Conservation (phyloP, 306 rosid species). For the Acmispon strigosus region DNA sequence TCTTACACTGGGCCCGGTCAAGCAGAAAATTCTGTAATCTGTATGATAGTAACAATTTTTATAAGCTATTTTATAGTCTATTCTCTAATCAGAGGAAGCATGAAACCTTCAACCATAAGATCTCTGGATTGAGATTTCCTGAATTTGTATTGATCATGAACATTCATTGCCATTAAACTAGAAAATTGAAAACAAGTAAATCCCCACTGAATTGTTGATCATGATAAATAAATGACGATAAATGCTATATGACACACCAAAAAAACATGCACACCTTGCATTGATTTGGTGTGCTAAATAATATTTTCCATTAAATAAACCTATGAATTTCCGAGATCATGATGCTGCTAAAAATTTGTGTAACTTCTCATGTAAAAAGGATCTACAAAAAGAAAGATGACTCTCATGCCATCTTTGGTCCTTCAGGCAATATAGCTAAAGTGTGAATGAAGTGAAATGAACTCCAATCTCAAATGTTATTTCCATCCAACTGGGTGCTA, state of each 20-base stretch:
- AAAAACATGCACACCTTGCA: too few species aligned
- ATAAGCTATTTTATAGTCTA: too few species aligned
- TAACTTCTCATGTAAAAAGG: conserved; percentile 12
- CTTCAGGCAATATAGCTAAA: conserved; percentile 15
- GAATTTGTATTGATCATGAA: not conserved
- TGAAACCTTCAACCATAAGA: not conserved
- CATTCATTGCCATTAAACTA: not conserved
- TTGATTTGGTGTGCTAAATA: too few species aligned
- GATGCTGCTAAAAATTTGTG: conserved; percentile 18
- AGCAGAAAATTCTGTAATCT: too few species aligned
- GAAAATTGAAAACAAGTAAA: not conserved
- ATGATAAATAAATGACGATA: not conserved
- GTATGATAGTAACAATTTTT: too few species aligned
- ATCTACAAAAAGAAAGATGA: conserved; percentile 28
- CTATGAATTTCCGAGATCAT: not conserved
- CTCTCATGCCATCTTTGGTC: conserved; percentile 14
- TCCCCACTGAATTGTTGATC: not conserved
- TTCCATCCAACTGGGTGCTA: not conserved
- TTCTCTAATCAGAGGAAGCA: not conserved
- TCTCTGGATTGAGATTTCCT: not conserved
- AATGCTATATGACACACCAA: too few species aligned
- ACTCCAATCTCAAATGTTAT: conserved; percentile 7
- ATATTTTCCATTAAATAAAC: not conserved
- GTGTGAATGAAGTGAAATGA: conserved; percentile 20
- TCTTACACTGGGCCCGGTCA: too few species aligned